Conservation (phyloP, 805 yeast genomes). For the Cyberlindnera meyerae region DNA sequence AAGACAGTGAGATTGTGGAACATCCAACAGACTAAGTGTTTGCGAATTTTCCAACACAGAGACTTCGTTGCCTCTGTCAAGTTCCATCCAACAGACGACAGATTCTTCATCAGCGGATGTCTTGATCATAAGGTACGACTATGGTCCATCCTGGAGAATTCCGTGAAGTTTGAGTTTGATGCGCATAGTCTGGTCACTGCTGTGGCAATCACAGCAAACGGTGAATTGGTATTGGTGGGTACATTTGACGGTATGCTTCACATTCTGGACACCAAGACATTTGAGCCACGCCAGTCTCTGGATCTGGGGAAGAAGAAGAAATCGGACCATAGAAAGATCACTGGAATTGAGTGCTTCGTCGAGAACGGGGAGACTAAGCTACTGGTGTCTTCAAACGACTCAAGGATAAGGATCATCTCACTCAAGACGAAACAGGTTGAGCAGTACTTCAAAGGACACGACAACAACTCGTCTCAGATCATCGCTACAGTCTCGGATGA, state of each 20-base stretch:
- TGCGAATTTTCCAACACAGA: constrained; percentile 64
- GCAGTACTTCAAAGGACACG: constrained; percentile 67
- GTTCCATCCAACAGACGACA: constrained; percentile 82
- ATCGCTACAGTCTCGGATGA: constrained; percentile 61
- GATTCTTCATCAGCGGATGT: constrained; percentile 81
- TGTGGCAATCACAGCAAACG: constrained; percentile 63
- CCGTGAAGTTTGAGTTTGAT: constrained; percentile 55
- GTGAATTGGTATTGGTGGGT: constrained; percentile 59
- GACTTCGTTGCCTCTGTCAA: constrained; percentile 78
- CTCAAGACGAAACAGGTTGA: constrained; percentile 49
- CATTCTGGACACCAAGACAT: constrained; percentile 58
- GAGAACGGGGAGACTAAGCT: constrained; percentile 36
- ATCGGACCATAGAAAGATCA: constrained; percentile 42
- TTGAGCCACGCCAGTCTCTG: constrained; percentile 42
- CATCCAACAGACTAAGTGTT: constrained; percentile 55
- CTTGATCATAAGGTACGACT: constrained; percentile 68
- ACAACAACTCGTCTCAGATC: constrained; percentile 67
- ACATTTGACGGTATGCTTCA: constrained; percentile 71
- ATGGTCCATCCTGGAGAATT: constrained; percentile 81
- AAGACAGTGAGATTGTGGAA: constrained; percentile 83
- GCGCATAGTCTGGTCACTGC: constrained; percentile 71
- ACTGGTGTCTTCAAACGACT: constrained; percentile 77
- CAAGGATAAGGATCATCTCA: constrained; percentile 65
- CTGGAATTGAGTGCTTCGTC: constrained; percentile 60
- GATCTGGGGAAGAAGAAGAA: constrained; percentile 43